Base-by-base conservation (phyloP, 2,329 filamentous ascomycete genomes). In the Cryphonectria naterciae region DNA sequence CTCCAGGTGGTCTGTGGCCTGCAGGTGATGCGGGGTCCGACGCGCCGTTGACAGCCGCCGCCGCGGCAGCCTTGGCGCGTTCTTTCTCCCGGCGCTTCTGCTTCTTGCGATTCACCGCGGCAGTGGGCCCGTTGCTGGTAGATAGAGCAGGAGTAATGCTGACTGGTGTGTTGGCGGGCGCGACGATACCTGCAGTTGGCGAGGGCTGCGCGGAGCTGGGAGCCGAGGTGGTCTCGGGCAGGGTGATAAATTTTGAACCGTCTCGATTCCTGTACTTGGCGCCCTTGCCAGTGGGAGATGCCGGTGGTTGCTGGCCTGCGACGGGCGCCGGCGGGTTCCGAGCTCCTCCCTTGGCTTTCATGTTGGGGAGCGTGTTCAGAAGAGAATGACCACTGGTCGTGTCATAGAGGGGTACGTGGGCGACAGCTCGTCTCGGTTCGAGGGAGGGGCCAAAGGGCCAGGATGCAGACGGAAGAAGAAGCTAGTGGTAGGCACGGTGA, bases 71-170 rank as follows among this genome's bases (percentile, higher is more conserved):
- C 78, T 91, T 89, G 72, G 91, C 91, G 43, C 93, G 92, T 46
- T 92, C 92, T 82, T 98, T 98, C 78, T 93, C 92, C 75, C 95
- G 89, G 75, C 95, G 90, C 86, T 97, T 98, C 81, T 96, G 93
- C 85, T 98, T 98, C 86, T 98, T 98, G 79, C 93, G 90, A 82
- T 97, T 98, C 67, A 95, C 91, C 61, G 84, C 82, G 63, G 81
- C 76, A 65, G 72, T 73, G 72, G 81, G 77, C 72, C 71, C 67
- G 60, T 68, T 70, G 58, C 68, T 68, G 43, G 68, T 70, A 64
- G 73, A 65, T 25, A 65, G 69, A 39, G 63, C 75, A 71, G 72
- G 71, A 19, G 41, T 49, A 72, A 71, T 78, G 75, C 72, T 78
- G 75, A 75, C 71, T 52, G 69, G 76, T 43, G 76, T 74, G 75